phyloP scores from a whole-genome alignment of 306 rosid species.

The Prunus padus region DNA sequence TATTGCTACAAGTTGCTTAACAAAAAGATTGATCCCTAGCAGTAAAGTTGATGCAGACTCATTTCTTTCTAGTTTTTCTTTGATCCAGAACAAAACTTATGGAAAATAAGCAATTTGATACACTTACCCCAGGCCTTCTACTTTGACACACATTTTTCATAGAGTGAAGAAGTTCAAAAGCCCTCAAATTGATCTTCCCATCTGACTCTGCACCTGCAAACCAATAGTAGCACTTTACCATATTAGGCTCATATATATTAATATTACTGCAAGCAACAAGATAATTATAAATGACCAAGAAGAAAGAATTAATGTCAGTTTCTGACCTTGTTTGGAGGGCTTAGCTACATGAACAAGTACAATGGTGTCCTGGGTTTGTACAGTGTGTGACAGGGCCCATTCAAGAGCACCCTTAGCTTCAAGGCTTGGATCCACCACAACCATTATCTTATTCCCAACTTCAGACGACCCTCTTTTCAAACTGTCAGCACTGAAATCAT shows the following conservation, averaged over 20 bases:
- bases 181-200: slow-evolving; percentile 41
- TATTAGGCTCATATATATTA: background rate
- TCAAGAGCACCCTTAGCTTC: slow-evolving; percentile 84
- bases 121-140: slow-evolving; percentile 65
- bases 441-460: slow-evolving; percentile 70
- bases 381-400: slow-evolving; percentile 84
- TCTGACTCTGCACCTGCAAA: slow-evolving; percentile 36
- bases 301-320: background rate
- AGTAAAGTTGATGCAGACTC: background rate
- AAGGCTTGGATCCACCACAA: slow-evolving; percentile 72
- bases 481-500: background rate
- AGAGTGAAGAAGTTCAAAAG: slow-evolving; percentile 49
- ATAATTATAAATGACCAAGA: background rate
- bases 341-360: slow-evolving; percentile 64
- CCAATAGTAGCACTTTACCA: background rate
- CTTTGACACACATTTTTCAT: slow-evolving; percentile 56
- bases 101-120: background rate
- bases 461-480: slow-evolving; percentile 11
- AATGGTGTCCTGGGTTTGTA: slow-evolving; percentile 56
- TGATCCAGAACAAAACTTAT: background rate
- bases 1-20: background rate
- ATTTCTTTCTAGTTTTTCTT: background rate
- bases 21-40: too few species aligned
- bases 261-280: background rate
- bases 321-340: slow-evolving; percentile 49